phyloP scores from a whole-genome alignment of 1,139 yeast genomes.

The Debaryomycetaceae sp. region DNA sequence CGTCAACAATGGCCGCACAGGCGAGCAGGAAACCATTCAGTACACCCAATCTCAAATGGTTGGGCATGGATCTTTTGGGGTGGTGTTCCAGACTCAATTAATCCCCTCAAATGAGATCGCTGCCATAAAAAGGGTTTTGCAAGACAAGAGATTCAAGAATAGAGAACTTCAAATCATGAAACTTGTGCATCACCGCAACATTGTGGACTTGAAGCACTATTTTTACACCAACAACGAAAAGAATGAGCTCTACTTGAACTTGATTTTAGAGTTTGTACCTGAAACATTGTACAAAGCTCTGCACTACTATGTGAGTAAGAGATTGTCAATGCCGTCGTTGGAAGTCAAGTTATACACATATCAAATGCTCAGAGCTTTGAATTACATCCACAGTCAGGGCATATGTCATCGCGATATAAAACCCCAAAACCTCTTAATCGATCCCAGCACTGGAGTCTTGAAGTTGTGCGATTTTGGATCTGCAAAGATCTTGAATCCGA shows the following conservation, averaged over 20 bases:
- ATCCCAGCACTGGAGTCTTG: conserved; percentile 77
- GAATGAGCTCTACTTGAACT: conserved; percentile 79
- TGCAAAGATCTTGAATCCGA: conserved; percentile 87
- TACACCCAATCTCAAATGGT: conserved; percentile 81
- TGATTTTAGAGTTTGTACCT: conserved; percentile 88
- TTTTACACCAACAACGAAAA: conserved; percentile 79
- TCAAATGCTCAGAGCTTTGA: conserved; percentile 86
- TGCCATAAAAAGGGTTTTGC: conserved; percentile 91
- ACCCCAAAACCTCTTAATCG: conserved; percentile 89
- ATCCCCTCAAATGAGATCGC: conserved; percentile 73
- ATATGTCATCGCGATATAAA: conserved; percentile 97
- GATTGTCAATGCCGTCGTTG: conserved; percentile 79
- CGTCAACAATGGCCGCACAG: conserved; percentile 73
- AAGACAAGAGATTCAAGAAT: conserved; percentile 92
- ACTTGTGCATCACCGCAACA: conserved; percentile 76
- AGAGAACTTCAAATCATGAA: conserved; percentile 97
- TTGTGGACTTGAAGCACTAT: conserved; percentile 83
- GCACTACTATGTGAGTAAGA: conserved; percentile 72
- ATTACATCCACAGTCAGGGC: conserved; percentile 84
- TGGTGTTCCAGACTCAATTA: conserved; percentile 83
- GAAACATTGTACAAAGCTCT: conserved; percentile 91
- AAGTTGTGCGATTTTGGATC: conserved; percentile 98
- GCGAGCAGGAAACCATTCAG: conserved; percentile 54
- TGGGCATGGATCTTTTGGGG: conserved; percentile 97
- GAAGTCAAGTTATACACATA: conserved; percentile 89